A percentile compares a stretch with the other conserved stretches of the same genome.
Conservation (phyloP, 768 basidiomycete genomes). For the Vishniacozyma victoriae region DNA sequence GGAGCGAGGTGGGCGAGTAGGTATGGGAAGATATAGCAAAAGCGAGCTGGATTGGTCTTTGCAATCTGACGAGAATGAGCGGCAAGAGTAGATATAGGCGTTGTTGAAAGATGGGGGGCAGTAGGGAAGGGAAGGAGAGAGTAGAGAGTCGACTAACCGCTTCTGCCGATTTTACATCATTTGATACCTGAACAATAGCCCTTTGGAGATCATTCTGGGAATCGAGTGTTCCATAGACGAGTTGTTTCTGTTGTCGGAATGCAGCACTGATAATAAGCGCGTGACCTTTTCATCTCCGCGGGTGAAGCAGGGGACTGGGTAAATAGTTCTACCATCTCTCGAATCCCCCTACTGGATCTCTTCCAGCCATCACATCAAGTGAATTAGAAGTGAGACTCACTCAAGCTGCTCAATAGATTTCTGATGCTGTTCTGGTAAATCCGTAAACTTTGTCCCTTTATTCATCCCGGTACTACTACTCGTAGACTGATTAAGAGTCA, state of each 20-base stretch:
- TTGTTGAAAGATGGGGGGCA: neutral
- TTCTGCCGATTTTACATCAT: conserved; percentile 26
- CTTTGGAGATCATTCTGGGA: no score
- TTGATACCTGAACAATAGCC: conserved; percentile 33
- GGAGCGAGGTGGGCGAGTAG: neutral
- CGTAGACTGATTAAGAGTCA: conserved; percentile 7
- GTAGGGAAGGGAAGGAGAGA: neutral
- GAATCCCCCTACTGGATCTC: neutral
- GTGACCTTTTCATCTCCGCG: no score
- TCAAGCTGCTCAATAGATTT: conserved; percentile 35
- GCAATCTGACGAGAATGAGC: no score
- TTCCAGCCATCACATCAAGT: neutral
- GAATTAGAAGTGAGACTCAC: conserved; percentile 15
- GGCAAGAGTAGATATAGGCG: neutral
- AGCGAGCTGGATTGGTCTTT: no score
- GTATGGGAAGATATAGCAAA: no score
- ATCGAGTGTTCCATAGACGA: no score
- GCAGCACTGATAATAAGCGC: no score
- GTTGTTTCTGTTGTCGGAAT: no score
- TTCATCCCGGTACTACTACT: conserved; percentile 14
- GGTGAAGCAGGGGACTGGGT: no score
- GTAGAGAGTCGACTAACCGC: conserved; percentile 17
- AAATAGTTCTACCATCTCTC: no score
- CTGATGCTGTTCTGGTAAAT: conserved; percentile 28
- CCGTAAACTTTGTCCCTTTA: conserved; percentile 35